phyloP scores from a whole-genome alignment of 805 yeast species.

The Myxozyma vanderwaltii region DNA sequence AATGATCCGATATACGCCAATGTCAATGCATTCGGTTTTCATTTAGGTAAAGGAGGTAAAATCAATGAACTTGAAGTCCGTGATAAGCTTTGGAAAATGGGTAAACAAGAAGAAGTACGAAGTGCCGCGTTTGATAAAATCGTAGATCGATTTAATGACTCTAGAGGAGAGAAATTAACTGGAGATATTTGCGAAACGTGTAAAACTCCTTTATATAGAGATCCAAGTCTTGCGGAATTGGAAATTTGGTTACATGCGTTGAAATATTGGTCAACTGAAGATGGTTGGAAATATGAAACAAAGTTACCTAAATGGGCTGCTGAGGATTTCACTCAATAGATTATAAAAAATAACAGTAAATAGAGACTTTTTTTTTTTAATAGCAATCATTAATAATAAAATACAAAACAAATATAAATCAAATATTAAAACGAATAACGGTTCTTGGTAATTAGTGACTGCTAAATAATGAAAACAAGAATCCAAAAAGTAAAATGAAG shows the following conservation, averaged over 20 bases:
- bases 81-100: conserved; percentile 44
- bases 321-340: conserved; percentile 12
- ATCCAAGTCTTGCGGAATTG: conserved; percentile 86
- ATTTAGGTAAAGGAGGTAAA: conserved; percentile 63
- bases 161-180: conserved; percentile 63
- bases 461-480: no score
- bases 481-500: no score
- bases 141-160: conserved; percentile 15
- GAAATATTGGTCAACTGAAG: conserved; percentile 47
- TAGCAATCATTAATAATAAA: no score
- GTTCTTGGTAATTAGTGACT: no score
- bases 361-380: background rate
- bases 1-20: conserved; percentile 92
- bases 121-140: conserved; percentile 29
- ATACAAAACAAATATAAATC: no score
- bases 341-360: background rate
- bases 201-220: conserved; percentile 70
- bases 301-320: conserved; percentile 81
- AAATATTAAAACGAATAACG: no score
- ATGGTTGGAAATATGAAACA: conserved; percentile 71
- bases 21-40: conserved; percentile 74
- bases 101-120: conserved; percentile 34
- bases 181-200: conserved; percentile 67
- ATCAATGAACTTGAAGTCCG: conserved; percentile 55
- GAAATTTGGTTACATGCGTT: conserved; percentile 91